Percentiles rank a stretch among this genome's conserved stretches.
These are phyloP conservation scores for Teratosphaeria nubilosa DNA, from an alignment of 2,329 filamentous ascomycete genomes.

Conservation along the genomic window DNA sequence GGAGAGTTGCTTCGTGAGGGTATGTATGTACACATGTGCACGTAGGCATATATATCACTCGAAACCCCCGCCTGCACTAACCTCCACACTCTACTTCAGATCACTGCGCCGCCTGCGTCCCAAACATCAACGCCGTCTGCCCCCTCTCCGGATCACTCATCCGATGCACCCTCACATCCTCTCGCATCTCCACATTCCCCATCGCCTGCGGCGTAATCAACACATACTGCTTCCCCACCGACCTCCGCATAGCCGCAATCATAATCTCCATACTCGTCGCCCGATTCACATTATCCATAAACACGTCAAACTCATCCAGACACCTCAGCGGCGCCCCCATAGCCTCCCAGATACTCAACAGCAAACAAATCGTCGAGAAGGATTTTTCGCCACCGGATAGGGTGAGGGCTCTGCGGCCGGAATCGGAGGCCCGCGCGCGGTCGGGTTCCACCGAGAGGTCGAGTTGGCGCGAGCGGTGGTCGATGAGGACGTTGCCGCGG, in stretches of 20 bases:
- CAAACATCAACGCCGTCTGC: slow-evolving; percentile 34
- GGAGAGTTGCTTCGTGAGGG: background rate
- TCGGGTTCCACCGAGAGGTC: slow-evolving; percentile 64
- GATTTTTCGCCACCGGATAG: slow-evolving; percentile 95
- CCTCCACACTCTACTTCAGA: too few species aligned
- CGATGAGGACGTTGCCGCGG: slow-evolving; percentile 66
- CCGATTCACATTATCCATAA: slow-evolving; percentile 97
- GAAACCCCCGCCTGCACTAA: background rate
- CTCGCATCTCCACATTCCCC: slow-evolving; percentile 44
- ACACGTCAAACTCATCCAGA: slow-evolving; percentile 96
- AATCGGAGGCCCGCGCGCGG: slow-evolving; percentile 56
- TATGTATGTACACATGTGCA: background rate
- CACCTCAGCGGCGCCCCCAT: slow-evolving; percentile 95
- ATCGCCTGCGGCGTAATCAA: slow-evolving; percentile 92
- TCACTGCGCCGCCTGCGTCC: slow-evolving; percentile 1
- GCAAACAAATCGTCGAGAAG: slow-evolving; percentile 88
- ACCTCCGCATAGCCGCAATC: slow-evolving; percentile 72
- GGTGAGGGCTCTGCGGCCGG: slow-evolving; percentile 77
- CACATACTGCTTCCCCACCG: slow-evolving; percentile 87
- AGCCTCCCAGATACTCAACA: slow-evolving; percentile 91
- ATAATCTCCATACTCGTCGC: slow-evolving; percentile 91
- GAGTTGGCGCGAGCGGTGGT: slow-evolving; percentile 65
- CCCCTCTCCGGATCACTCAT: slow-evolving; percentile 45
- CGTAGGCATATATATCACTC: background rate
- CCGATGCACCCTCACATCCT: slow-evolving; percentile 73